Conservation (phyloP, 495 filamentous ascomycete genomes). For the Tuber microsphaerosporum region DNA sequence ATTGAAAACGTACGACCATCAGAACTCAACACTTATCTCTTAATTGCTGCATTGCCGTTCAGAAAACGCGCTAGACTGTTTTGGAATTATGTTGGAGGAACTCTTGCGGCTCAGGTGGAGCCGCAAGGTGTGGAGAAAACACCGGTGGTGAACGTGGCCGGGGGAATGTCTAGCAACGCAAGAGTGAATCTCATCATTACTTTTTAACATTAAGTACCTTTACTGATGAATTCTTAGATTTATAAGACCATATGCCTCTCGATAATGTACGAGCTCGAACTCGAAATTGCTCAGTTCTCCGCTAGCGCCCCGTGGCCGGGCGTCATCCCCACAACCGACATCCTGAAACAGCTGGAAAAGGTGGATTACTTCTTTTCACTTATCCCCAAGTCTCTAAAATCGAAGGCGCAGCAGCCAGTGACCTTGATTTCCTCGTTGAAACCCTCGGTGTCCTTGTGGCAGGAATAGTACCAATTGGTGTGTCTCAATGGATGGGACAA, state of each 20-base stretch:
- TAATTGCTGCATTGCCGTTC: conserved; percentile 21
- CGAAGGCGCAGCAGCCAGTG: conserved; percentile 11
- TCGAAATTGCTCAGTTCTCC: conserved; percentile 26
- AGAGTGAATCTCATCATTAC: background rate
- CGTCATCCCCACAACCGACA: conserved; percentile 25
- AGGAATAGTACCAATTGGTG: conserved; percentile 18
- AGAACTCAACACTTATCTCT: conserved; percentile 21
- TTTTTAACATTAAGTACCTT: background rate
- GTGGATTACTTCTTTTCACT: conserved; percentile 21
- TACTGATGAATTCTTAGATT: conserved; percentile 4
- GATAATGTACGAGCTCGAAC: conserved; percentile 26
- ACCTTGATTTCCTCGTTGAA: conserved; percentile 26
- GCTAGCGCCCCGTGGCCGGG: conserved; percentile 28
- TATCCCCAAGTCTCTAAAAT: conserved; percentile 8
- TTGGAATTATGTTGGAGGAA: conserved; percentile 22
- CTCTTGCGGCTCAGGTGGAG: background rate
- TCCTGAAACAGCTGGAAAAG: conserved; percentile 23
- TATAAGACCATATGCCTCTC: conserved; percentile 23
- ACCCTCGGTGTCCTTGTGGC: conserved; percentile 26
- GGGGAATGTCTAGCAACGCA: background rate
- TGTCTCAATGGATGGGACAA: conserved; percentile 29
- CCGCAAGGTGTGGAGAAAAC: background rate
- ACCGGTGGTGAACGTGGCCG: conserved; percentile 1
- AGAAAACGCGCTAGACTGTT: conserved; percentile 21
- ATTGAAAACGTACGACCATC: conserved; percentile 8